Base-by-base conservation (phyloP, 1,284 basidiomycete genomes). In the Crucibulum cyathiforme region DNA sequence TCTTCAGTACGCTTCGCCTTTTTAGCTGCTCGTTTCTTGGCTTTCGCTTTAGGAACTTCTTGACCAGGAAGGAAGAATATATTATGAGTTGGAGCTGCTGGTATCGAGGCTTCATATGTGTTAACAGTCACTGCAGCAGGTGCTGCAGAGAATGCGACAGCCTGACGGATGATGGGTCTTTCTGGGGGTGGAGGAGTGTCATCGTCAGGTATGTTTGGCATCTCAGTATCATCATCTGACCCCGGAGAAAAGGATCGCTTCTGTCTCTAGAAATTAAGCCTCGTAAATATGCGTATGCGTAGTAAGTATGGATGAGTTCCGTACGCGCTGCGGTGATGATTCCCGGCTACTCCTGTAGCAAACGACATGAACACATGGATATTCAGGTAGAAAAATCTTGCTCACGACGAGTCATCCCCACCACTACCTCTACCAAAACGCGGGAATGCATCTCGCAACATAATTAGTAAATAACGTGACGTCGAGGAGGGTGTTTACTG, bases 31-130 rank as follows among this genome's bases (percentile, higher is more conserved):
- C 54, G 55, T 69, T 67, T 64, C 67, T 67, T 35, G 60, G 57
- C 49, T 53, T 57, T 61, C 36, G 24, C 57, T 37, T 61, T 65
- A 7, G 61, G 52, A 56, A 82, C 78, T 5, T 71, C 78, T 63
- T 87, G 85, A 7, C 86, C 86, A 19, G 85, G 85, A 43, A 87
- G 77, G 67, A 82, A 87, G 45, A 68, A 56, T 1, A 57, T 66
- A 37, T 50, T 64, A n/a, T 68, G 58, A 5, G 58, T 64, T 34
- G 72, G 63, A 24, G 69, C 56, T 55, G 75, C 59, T 5, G 71
- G 63, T 13, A 71, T 55, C 13, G 78, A 61, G 8, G 80, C 81
- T 61, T 85, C 75, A 62, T 86, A 87, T 38, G 83, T 86, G 55
- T 64, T 77, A 37, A 75, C 63, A 57, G 60, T 68, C 74, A 65